Percentiles rank a stretch among this genome's conserved stretches.
Conservation (phyloP, 1,284 basidiomycete species). For the Pholiota adiposa region DNA sequence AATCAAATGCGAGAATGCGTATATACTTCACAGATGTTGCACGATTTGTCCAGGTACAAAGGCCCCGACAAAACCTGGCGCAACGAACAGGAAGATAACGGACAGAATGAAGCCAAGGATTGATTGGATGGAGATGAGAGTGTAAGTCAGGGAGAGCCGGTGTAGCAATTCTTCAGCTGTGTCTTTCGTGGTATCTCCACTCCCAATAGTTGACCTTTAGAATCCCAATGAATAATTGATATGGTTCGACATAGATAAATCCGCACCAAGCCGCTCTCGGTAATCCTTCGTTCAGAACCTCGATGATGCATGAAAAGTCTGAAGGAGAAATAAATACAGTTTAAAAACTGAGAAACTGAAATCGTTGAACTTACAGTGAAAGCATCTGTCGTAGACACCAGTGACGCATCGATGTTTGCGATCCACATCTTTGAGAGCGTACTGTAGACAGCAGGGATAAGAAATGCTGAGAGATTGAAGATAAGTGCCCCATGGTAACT, state of each 20-base stretch:
- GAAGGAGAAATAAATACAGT: neutral
- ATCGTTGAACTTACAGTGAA: conserved; percentile 22
- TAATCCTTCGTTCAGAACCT: conserved; percentile 27
- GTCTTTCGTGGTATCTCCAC: conserved; percentile 23
- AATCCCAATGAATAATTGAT: neutral
- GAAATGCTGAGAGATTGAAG: conserved; percentile 23
- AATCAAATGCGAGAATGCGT: conserved; percentile 22
- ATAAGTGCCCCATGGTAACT: conserved; percentile 8
- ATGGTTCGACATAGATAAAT: too few species aligned
- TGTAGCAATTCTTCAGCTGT: conserved; percentile 13
- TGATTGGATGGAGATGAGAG: conserved; percentile 23
- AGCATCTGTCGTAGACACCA: conserved; percentile 25
- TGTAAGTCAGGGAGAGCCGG: conserved; percentile 19
- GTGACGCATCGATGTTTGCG: conserved; percentile 25
- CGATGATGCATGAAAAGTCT: conserved; percentile 24
- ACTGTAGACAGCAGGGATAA: conserved; percentile 25
- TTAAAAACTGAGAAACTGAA: neutral
- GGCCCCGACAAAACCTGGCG: conserved; percentile 22
- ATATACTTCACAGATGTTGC: conserved; percentile 23
- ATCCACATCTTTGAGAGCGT: conserved; percentile 27
- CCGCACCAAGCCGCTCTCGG: conserved; percentile 24
- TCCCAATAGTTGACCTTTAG: conserved; percentile 24
- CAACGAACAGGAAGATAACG: conserved; percentile 23
- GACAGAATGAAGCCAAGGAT: conserved; percentile 20
- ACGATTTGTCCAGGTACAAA: conserved; percentile 22